Evolutionary conservation across 2,329 filamentous ascomycete genomes (phyloP).

Genomic region (Trichoderma pleuroti): DNA sequence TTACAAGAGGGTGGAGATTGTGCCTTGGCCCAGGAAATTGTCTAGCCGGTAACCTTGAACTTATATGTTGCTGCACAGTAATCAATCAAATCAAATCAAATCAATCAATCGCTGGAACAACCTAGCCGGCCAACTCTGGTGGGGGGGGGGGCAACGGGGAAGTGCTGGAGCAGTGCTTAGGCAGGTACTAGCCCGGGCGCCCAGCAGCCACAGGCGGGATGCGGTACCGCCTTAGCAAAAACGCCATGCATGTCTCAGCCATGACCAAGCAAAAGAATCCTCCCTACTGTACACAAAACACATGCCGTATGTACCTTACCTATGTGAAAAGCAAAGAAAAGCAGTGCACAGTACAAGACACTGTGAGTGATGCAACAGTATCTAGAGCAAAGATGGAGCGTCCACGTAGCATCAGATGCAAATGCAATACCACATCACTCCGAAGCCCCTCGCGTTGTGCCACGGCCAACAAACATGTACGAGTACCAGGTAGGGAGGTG

Average conservation of each 20-base stretch:
- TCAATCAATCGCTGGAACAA: not conserved
- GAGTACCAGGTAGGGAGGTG: not conserved
- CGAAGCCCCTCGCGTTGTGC: not conserved
- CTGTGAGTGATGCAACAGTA: not conserved
- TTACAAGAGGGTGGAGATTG: not conserved
- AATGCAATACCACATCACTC: not conserved
- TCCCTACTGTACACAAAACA: not conserved
- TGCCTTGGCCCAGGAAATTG: not conserved
- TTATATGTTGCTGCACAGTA: not conserved
- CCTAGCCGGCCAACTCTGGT: not conserved
- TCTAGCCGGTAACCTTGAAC: not conserved
- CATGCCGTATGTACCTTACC: not conserved
- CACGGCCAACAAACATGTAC: not conserved
- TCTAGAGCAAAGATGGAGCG: not conserved
- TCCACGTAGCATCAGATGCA: constrained; percentile 2
- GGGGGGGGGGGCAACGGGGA: not conserved
- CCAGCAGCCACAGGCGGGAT: not conserved
- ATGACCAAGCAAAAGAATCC: not conserved
- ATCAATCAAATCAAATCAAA: not conserved
- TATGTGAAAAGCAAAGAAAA: not conserved
- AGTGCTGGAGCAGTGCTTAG: not conserved
- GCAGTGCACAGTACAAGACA: not conserved
- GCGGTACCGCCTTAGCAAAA: not conserved
- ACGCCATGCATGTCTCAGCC: not conserved
- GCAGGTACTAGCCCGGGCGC: not conserved